Conservation (phyloP, 2,329 filamentous ascomycete genomes). For the Dothideomycetes sp. region DNA sequence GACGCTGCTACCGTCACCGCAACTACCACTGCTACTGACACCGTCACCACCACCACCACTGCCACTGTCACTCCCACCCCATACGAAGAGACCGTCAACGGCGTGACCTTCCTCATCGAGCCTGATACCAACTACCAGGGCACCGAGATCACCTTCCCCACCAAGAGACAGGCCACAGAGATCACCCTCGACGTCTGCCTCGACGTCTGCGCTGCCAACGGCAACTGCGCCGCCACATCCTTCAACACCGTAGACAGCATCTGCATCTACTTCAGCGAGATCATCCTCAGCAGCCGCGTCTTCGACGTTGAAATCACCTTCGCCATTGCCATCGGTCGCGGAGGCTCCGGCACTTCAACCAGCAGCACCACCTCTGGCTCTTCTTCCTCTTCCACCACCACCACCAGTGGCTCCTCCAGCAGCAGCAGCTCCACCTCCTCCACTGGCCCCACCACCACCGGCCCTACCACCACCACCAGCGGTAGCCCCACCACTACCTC, state of each 20-base stretch:
- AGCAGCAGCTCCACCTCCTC: background rate
- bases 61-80: background rate
- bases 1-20: background rate
- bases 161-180: background rate
- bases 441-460: background rate
- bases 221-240: background rate
- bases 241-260: slow-evolving; percentile 1
- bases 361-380: background rate
- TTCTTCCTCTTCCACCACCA: background rate
- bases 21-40: background rate
- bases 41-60: background rate
- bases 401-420: background rate
- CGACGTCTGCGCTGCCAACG: background rate
- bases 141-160: background rate
- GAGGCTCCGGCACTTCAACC: background rate
- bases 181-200: background rate
- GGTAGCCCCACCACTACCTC: slow-evolving; percentile 2
- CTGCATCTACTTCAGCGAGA: slow-evolving; percentile 3
- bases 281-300: background rate
- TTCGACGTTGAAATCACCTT: background rate
- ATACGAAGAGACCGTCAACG: background rate
- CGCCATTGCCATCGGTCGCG: slow-evolving; percentile 1
- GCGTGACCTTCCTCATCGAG: slow-evolving; percentile 1
- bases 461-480: background rate
- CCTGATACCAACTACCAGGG: slow-evolving; percentile 2